Evolutionary conservation across 805 yeast species (phyloP), one percentile per base, ranked within the genome.

Genomic region (Spathaspora girioi): DNA sequence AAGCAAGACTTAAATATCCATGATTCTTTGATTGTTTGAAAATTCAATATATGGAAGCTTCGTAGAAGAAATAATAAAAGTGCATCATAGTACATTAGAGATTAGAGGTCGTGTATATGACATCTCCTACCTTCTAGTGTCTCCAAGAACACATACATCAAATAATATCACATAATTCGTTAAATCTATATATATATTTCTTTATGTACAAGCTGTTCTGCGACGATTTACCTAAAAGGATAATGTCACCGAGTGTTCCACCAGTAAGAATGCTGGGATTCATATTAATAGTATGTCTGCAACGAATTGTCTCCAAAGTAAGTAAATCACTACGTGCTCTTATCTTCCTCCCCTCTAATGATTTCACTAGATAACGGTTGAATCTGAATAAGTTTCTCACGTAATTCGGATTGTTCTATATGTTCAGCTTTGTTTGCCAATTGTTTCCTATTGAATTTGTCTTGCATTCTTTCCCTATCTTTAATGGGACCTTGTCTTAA

Each of bases 401-500:
- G 73, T 59, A 88, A 75, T 54, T 78, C 77, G 58, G 78, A 78
- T 62, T 88, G 94, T 47, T 79, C 75, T 52, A 77, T 80, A 62
- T 87, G 90, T 55, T 88, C 96, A 45, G 73, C 67, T 51, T 82
- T 75, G 65, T 88, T 88, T 42, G 79, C 67, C 50, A 64, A 50
- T 56, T 74, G 76, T 56, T 79, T 83, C 59, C 68, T 69, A 50
- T 63, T 56, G 60, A 73, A 63, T 55, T 79, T 79, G 44, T 73
- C 77, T 45, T 76, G 76, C 53, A 86, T 65, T 52, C 96, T 72
- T 53, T 75, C 81, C 1, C 91, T 90, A 64, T 89, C 97, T 60
- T 87, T 87, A 59, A 87, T 81, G 4, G 96, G 96, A 0, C 97
- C 97, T 59, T 81, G 88, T 60, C 86, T 84, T 45, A 89, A 71